A percentile compares a stretch with the other conserved stretches of the same genome.
Conservation (phyloP, 179 eudicot species). For the Carnegiea gigantea region DNA sequence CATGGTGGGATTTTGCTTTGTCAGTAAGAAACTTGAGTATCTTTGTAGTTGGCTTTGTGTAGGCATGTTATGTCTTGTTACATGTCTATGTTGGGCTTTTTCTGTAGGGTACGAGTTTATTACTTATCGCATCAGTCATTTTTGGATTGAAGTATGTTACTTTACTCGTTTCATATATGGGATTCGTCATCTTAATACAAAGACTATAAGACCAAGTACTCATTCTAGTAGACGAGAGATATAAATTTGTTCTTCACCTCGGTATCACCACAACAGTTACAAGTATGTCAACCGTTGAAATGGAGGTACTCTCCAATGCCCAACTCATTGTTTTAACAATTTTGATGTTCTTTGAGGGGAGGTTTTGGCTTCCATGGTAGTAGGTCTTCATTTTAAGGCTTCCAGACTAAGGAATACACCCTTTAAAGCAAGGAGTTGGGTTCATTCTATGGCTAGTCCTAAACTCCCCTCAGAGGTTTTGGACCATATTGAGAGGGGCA, state of each 20-base stretch:
- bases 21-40: constrained; percentile 12
- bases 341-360: too few relatives aligned
- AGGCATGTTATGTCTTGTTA: neutral
- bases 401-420: constrained; percentile 28
- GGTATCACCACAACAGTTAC: constrained; percentile 65
- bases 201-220: constrained; percentile 37
- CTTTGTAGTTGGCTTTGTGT: constrained; percentile 1
- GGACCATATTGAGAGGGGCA: constrained; percentile 19
- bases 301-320: constrained; percentile 67
- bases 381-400: constrained; percentile 41
- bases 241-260: constrained; percentile 68
- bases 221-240: constrained; percentile 23
- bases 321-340: too few relatives aligned
- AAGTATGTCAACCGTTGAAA: constrained; percentile 75
- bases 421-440: constrained; percentile 23
- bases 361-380: constrained; percentile 52
- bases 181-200: constrained; percentile 37
- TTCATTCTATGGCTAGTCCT: constrained; percentile 13
- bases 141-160: constrained; percentile 41
- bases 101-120: constrained; percentile 13
- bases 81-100: constrained; percentile 1
- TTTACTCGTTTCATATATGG: constrained; percentile 48
- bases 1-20: constrained; percentile 13
- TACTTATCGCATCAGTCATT: constrained; percentile 18
- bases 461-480: constrained; percentile 12